phyloP scores from a whole-genome alignment of 495 filamentous ascomycete genomes.

The Penicillium samsonianum region DNA sequence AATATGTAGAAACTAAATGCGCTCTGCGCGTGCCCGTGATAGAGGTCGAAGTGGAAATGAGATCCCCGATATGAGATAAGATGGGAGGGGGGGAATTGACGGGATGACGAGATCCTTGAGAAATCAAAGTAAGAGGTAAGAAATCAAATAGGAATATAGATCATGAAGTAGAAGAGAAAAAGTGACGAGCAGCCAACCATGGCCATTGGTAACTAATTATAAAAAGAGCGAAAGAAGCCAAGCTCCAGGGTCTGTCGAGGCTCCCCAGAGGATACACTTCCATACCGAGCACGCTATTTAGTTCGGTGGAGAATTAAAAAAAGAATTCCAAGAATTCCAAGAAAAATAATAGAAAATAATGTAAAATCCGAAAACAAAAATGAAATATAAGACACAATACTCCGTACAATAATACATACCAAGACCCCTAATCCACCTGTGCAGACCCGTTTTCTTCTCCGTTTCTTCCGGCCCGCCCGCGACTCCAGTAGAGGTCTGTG shows the following conservation, averaged over 20 bases:
- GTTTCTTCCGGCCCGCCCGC: slow-evolving; percentile 29
- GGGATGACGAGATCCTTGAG: slow-evolving; percentile 11
- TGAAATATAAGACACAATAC: slow-evolving; percentile 4
- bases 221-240: slow-evolving; percentile 21
- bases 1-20: not conserved
- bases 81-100: slow-evolving; percentile 7
- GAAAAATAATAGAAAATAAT: slow-evolving; percentile 5
- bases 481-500: slow-evolving; percentile 22
- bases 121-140: slow-evolving; percentile 15
- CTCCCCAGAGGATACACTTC: slow-evolving; percentile 22
- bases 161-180: slow-evolving; percentile 15
- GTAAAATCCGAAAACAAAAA: not conserved
- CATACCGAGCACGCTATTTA: slow-evolving; percentile 18
- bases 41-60: not conserved
- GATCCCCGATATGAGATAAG: slow-evolving; percentile 10
- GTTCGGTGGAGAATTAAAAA: slow-evolving; percentile 8
- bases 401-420: slow-evolving; percentile 10
- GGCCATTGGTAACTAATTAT: slow-evolving; percentile 26
- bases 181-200: slow-evolving; percentile 14
- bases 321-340: too few relatives aligned
- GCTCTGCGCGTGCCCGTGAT: slow-evolving; percentile 5
- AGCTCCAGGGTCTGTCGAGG: slow-evolving; percentile 36
- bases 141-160: slow-evolving; percentile 9
- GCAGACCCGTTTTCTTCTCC: slow-evolving; percentile 34
- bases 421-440: slow-evolving; percentile 32